A percentile compares a stretch with the other conserved stretches of the same genome.
Conservation (phyloP, 441 rosid species). For the Gossypium davidsonii region DNA sequence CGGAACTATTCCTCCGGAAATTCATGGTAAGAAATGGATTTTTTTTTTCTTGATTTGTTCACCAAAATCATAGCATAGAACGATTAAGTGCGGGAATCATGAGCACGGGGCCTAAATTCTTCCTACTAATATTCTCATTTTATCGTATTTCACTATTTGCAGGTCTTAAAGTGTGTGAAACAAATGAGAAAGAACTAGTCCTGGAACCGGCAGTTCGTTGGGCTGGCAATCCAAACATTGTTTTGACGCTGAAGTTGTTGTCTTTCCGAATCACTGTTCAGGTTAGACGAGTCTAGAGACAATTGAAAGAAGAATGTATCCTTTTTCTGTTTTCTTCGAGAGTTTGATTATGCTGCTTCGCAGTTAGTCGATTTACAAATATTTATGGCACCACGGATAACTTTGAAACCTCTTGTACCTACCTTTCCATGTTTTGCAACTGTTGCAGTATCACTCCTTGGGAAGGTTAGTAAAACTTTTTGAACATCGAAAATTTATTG, state of each 20-base stretch:
- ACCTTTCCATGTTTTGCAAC: conserved; percentile 82
- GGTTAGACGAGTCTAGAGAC: conserved; percentile 41
- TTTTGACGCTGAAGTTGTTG: conserved; percentile 51
- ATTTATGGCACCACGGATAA: conserved; percentile 51
- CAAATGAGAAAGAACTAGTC: conserved; percentile 69
- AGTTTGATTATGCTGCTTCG: conserved; percentile 31
- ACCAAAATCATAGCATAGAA: background rate
- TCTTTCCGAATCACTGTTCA: conserved; percentile 54
- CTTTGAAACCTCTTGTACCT: conserved; percentile 82
- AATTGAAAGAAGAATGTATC: conserved; percentile 3
- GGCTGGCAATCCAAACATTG: conserved; percentile 87
- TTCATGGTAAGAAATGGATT: conserved; percentile 45
- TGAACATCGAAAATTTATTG: background rate
- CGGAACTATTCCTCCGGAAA: conserved; percentile 66
- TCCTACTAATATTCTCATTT: background rate
- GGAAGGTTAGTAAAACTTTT: conserved; percentile 41
- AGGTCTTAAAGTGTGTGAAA: conserved; percentile 74
- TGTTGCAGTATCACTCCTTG: conserved; percentile 65
- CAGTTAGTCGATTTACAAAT: conserved; percentile 81
- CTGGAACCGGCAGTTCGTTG: conserved; percentile 78
- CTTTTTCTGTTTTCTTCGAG: conserved; percentile 9
- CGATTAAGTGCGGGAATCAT: background rate
- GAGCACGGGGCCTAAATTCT: background rate
- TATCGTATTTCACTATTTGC: conserved; percentile 21
- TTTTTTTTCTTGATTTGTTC: background rate